These are phyloP conservation scores for Lyophyllum decastes DNA, from an alignment of 768 basidiomycete species.

Conservation along the genomic window DNA sequence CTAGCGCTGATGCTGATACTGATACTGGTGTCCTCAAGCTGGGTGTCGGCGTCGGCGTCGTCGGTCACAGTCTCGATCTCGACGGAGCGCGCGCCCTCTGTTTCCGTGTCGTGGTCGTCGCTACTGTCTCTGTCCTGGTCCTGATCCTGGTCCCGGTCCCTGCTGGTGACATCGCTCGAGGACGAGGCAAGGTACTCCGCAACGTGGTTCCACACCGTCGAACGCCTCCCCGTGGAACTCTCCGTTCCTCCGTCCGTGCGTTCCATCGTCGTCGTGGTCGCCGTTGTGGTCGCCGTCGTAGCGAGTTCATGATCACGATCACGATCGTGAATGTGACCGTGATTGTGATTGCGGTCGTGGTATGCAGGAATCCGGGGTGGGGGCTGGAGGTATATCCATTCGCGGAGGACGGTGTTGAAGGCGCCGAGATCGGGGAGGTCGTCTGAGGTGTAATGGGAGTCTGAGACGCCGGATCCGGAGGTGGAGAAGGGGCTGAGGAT, in stretches of 20 bases:
- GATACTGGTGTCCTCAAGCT: too few relatives aligned
- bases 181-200: constrained; percentile 54
- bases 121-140: too few relatives aligned
- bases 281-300: background rate
- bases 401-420: constrained; percentile 70
- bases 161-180: too few relatives aligned
- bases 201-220: constrained; percentile 70
- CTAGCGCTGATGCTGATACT: too few relatives aligned
- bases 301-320: too few relatives aligned
- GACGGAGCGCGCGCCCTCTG: constrained; percentile 42
- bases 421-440: constrained; percentile 75
- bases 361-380: constrained; percentile 36
- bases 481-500: background rate
- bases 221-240: too few relatives aligned
- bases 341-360: too few relatives aligned
- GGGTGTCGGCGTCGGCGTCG: constrained; percentile 1
- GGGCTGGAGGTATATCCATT: constrained; percentile 57
- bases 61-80: constrained; percentile 31
- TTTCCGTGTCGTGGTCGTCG: too few relatives aligned
- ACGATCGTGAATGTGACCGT: too few relatives aligned
- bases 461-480: constrained; percentile 8
- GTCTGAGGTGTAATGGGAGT: constrained; percentile 55
- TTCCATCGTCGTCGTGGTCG: background rate
- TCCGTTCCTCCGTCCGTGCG: too few relatives aligned
- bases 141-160: too few relatives aligned